A percentile compares a stretch with the other conserved stretches of the same genome.
phyloP scores from a whole-genome alignment of 1,284 basidiomycete species.

The Sporisorium iseilematis-ciliati region DNA sequence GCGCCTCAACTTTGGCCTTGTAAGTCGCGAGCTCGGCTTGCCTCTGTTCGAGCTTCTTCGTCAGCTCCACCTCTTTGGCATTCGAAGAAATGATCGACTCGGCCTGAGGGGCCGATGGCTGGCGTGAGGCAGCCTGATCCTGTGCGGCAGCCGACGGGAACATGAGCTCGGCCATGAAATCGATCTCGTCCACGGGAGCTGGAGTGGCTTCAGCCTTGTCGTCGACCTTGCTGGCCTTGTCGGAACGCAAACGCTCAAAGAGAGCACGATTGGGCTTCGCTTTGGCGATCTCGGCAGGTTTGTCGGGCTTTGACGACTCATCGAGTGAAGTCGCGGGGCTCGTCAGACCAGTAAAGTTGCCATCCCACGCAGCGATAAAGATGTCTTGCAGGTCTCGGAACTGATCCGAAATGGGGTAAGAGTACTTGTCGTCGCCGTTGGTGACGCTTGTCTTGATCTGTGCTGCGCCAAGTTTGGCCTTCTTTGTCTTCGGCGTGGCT shows the following conservation, averaged over 20 bases:
- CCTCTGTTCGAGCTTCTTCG: conserved; percentile 19
- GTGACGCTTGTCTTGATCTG: conserved; percentile 18
- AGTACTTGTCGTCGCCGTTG: conserved; percentile 7
- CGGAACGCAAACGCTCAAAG: conserved; percentile 27
- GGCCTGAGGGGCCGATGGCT: neutral
- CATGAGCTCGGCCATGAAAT: conserved; percentile 36
- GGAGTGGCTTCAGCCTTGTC: neutral
- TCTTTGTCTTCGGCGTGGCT: neutral
- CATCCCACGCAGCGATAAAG: conserved; percentile 41
- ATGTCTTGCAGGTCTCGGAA: conserved; percentile 39
- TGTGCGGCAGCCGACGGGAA: conserved; percentile 2
- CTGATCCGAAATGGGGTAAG: conserved; percentile 31
- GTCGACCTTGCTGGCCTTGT: conserved; percentile 1
- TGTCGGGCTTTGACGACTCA: conserved; percentile 3
- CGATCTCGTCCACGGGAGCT: conserved; percentile 14
- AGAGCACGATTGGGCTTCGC: conserved; percentile 23
- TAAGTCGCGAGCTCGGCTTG: conserved; percentile 20
- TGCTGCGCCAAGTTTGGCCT: conserved; percentile 12
- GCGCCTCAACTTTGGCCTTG: conserved; percentile 20
- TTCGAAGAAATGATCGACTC: neutral
- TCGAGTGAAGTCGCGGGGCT: neutral
- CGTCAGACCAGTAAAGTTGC: conserved; percentile 22
- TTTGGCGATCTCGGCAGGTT: neutral
- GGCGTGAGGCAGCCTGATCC: neutral
- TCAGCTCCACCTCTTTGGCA: conserved; percentile 2